phyloP scores from a whole-genome alignment of 208 protist species.

The Kentomonas sorsogonicus region DNA sequence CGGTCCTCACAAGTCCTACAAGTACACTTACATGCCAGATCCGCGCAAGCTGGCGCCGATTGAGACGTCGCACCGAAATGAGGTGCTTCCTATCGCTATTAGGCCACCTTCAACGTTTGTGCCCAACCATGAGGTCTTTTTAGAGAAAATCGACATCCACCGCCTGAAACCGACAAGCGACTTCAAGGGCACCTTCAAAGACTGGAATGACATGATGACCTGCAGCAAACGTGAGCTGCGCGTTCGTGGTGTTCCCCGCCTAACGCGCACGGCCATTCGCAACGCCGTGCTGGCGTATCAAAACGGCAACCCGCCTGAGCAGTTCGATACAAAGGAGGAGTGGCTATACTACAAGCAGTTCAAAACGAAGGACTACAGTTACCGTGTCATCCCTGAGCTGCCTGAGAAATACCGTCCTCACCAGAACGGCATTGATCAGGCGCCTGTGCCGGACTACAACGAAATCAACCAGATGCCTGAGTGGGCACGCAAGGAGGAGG shows the following conservation, averaged over 20 bases:
- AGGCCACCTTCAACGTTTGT: conserved; percentile 82
- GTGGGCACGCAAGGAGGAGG: conserved; percentile 83
- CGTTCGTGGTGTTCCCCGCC: conserved; percentile 63
- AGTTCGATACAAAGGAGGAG: conserved; percentile 87
- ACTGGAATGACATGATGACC: conserved; percentile 91
- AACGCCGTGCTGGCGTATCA: conserved; percentile 73
- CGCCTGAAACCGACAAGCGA: conserved; percentile 77
- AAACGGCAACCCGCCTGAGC: conserved; percentile 82
- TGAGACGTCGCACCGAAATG: conserved; percentile 65
- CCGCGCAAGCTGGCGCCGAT: conserved; percentile 88
- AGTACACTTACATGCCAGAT: conserved; percentile 91
- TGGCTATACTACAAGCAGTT: conserved; percentile 91
- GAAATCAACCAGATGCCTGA: conserved; percentile 86
- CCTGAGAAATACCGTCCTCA: conserved; percentile 90
- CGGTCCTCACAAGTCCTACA: conserved; percentile 88
- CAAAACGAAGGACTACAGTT: conserved; percentile 87
- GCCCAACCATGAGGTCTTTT: conserved; percentile 84
- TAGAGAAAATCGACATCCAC: conserved; percentile 83
- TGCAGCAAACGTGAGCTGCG: conserved; percentile 76
- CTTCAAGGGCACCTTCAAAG: conserved; percentile 85
- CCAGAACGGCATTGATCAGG: conserved; percentile 86
- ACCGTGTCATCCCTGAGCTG: conserved; percentile 84
- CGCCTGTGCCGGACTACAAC: conserved; percentile 82
- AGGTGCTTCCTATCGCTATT: conserved; percentile 80
- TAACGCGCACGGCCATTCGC: conserved; percentile 71